phyloP scores from a whole-genome alignment of 805 yeast genomes.

The Spathaspora passalidarum region DNA sequence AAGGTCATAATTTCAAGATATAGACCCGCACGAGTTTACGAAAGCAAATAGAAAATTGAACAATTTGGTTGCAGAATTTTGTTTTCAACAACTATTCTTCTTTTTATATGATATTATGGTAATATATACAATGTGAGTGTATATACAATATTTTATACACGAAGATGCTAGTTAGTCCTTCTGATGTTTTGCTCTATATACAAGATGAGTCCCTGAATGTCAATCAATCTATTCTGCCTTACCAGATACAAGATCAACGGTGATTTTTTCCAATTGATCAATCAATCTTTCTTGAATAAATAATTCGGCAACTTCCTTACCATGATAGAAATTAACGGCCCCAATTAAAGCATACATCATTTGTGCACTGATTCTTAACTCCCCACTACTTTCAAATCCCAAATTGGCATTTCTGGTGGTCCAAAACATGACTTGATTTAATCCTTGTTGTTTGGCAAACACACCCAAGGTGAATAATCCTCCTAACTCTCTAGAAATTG shows the following conservation, averaged over 20 bases:
- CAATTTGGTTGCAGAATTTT: too few relatives aligned
- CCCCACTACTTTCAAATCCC: conserved; percentile 51
- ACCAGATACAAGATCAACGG: neutral
- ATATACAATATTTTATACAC: too few relatives aligned
- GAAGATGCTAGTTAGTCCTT: neutral
- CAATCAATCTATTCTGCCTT: neutral
- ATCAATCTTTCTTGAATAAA: conserved; percentile 56
- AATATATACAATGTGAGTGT: too few relatives aligned
- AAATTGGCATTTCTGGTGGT: conserved; percentile 51
- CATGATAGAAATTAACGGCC: conserved; percentile 61
- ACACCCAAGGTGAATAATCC: conserved; percentile 50
- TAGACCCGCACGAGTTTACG: too few relatives aligned
- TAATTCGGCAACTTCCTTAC: conserved; percentile 53
- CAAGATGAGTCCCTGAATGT: neutral
- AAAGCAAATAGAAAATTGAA: too few relatives aligned
- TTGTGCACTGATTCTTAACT: conserved; percentile 51
- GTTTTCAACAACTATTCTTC: too few relatives aligned
- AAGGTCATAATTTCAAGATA: too few relatives aligned
- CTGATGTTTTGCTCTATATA: neutral
- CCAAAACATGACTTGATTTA: conserved; percentile 64
- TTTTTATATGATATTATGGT: too few relatives aligned
- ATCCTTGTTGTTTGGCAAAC: conserved; percentile 46
- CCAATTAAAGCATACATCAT: conserved; percentile 64
- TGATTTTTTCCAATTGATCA: conserved; percentile 7
- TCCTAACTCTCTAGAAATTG: conserved; percentile 47